These are phyloP conservation scores for Talaromyces ruber DNA, from an alignment of 495 filamentous ascomycete species.

Conservation along the genomic window DNA sequence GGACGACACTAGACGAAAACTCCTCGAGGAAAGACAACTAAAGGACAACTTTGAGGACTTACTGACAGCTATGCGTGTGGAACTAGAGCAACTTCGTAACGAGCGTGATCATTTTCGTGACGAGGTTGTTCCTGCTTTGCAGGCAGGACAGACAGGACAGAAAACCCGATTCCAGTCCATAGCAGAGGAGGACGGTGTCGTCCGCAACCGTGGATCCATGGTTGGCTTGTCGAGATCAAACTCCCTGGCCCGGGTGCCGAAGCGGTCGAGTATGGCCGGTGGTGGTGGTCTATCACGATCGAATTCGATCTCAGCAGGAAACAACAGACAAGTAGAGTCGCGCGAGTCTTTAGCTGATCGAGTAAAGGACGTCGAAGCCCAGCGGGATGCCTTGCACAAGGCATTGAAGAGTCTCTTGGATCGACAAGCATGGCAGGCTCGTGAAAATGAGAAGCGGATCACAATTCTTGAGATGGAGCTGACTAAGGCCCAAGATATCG, in stretches of 20 bases:
- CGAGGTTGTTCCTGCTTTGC: conserved; percentile 67
- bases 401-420: conserved; percentile 82
- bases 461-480: conserved; percentile 69
- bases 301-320: conserved; percentile 52
- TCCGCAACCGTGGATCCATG: conserved; percentile 18
- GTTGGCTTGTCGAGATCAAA: conserved; percentile 52
- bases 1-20: conserved; percentile 70
- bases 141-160: conserved; percentile 56
- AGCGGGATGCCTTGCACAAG: conserved; percentile 84
- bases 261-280: conserved; percentile 22
- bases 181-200: conserved; percentile 46
- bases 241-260: conserved; percentile 43
- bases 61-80: conserved; percentile 69
- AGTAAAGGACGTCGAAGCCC: conserved; percentile 84
- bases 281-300: conserved; percentile 35
- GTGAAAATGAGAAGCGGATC: conserved; percentile 71
- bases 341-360: conserved; percentile 69
- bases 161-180: conserved; percentile 62
- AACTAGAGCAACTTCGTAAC: conserved; percentile 73
- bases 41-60: conserved; percentile 95
- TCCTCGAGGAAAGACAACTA: conserved; percentile 75
- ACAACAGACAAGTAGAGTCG: conserved; percentile 45
- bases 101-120: conserved; percentile 90
- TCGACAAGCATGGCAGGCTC: conserved; percentile 72
- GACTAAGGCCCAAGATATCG: conserved; percentile 55